phyloP scores from a whole-genome alignment of 2,329 filamentous ascomycete genomes.

The Aspergillus arachidicola region DNA sequence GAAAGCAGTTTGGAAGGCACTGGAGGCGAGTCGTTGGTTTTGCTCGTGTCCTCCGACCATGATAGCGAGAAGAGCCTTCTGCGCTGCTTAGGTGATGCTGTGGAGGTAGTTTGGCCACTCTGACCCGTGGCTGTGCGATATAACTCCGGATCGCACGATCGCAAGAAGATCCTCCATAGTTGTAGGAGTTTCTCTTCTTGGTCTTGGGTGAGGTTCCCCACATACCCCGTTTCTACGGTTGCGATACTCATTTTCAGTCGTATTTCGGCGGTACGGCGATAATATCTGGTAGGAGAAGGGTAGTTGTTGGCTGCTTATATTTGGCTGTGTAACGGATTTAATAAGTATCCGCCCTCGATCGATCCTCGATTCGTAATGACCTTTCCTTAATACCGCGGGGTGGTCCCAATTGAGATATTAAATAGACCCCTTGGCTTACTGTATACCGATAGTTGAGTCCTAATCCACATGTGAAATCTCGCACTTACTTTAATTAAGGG shows the following conservation, averaged over 20 bases:
- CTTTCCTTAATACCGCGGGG: background rate
- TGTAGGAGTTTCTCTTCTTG: constrained; percentile 85
- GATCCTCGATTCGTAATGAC: background rate
- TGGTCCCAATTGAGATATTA: background rate
- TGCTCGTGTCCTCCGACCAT: constrained; percentile 34
- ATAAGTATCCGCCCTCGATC: background rate
- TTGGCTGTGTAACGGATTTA: background rate
- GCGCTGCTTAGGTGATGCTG: constrained; percentile 34
- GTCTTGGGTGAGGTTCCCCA: constrained; percentile 80
- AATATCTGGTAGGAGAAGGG: background rate
- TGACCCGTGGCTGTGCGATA: constrained; percentile 49
- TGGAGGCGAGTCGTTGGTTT: constrained; percentile 64
- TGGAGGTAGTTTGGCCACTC: constrained; percentile 14
- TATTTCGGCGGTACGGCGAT: background rate
- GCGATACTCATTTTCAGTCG: constrained; percentile 13
- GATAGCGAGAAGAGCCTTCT: constrained; percentile 39
- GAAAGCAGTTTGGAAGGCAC: constrained; percentile 26
- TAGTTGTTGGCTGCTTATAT: background rate
- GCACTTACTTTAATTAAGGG: background rate
- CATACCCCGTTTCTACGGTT: constrained; percentile 59
- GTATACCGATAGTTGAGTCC: background rate
- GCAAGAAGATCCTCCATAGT: constrained; percentile 74
- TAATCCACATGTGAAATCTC: background rate
- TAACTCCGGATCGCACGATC: constrained; percentile 65
- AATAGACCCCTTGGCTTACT: background rate